Conservation (phyloP, 1,139 yeast genomes). For the Eremothecium sinecaudum region DNA sequence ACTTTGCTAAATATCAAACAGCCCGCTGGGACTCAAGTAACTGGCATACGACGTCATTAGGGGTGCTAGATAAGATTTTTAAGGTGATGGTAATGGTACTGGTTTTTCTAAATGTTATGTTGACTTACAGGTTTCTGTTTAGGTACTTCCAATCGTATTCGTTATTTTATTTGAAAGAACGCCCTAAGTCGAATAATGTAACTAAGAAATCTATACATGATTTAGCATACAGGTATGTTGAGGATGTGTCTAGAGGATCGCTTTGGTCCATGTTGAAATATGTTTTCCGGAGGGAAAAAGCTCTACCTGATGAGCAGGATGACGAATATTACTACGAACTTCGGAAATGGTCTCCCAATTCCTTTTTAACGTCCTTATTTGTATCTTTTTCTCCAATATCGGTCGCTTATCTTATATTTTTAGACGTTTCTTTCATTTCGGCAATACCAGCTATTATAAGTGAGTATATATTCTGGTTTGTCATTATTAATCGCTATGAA, state of each 20-base stretch:
- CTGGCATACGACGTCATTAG: slow-evolving; percentile 8
- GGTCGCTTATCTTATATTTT: slow-evolving; percentile 33
- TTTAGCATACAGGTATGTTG: slow-evolving; percentile 20
- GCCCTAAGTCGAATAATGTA: slow-evolving; percentile 18
- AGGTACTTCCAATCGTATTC: slow-evolving; percentile 19
- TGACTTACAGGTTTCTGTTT: slow-evolving; percentile 17
- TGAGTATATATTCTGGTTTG: slow-evolving; percentile 35
- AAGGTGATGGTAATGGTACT: slow-evolving; percentile 9
- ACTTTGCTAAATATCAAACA: slow-evolving; percentile 15
- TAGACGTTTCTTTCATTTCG: slow-evolving; percentile 37
- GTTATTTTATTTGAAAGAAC: slow-evolving; percentile 15
- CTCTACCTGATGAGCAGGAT: slow-evolving; percentile 24
- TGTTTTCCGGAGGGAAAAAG: slow-evolving; percentile 13
- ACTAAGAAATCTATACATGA: slow-evolving; percentile 16
- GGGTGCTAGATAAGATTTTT: slow-evolving; percentile 13
- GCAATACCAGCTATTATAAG: slow-evolving; percentile 33
- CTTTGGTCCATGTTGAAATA: slow-evolving; percentile 19
- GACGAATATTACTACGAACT: slow-evolving; percentile 40
- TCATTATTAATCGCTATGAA: slow-evolving; percentile 40
- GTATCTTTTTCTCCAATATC: slow-evolving; percentile 53
- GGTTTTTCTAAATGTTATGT: slow-evolving; percentile 12
- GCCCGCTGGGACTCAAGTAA: slow-evolving; percentile 5
- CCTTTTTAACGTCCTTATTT: slow-evolving; percentile 40
- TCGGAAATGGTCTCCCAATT: slow-evolving; percentile 51
- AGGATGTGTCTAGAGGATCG: slow-evolving; percentile 16